phyloP scores from a whole-genome alignment of 768 basidiomycete species.

The Podaxis sp. region DNA sequence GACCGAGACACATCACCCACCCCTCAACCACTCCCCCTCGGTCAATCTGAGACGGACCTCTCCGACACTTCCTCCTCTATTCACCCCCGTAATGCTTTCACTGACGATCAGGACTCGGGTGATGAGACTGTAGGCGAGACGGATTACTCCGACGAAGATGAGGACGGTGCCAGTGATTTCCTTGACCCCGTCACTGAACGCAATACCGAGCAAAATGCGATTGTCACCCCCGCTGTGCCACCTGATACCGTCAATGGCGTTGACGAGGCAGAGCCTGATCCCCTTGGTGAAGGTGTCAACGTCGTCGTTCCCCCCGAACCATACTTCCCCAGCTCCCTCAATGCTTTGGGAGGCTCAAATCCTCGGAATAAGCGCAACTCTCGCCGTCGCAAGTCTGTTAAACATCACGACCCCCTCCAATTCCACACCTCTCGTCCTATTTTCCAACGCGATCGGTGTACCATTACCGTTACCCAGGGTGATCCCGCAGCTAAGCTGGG shows the following conservation, averaged over 20 bases:
- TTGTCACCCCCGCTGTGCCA: constrained; percentile 33
- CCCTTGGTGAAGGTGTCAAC: constrained; percentile 90
- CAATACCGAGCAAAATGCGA: constrained; percentile 85
- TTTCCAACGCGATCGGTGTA: constrained; percentile 91
- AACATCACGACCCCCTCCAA: constrained; percentile 60
- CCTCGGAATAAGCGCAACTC: constrained; percentile 41
- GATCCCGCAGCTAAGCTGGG: constrained; percentile 60
- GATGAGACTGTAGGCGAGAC: constrained; percentile 60
- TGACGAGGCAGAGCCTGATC: constrained; percentile 71
- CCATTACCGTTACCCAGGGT: constrained; percentile 86
- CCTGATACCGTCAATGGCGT: constrained; percentile 31
- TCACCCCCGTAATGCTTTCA: constrained; percentile 61
- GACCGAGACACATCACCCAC: constrained; percentile 55
- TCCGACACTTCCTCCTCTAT: constrained; percentile 54
- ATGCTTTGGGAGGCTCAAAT: constrained; percentile 32
- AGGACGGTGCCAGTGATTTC: constrained; percentile 49
- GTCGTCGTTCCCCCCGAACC: constrained; percentile 83
- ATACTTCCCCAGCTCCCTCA: constrained; percentile 75
- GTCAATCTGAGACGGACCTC: constrained; percentile 60
- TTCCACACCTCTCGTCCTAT: constrained; percentile 72
- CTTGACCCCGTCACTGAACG: constrained; percentile 82
- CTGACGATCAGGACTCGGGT: constrained; percentile 59
- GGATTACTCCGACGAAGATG: constrained; percentile 58
- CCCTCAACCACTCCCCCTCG: constrained; percentile 56
- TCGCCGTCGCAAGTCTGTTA: constrained; percentile 61